Evolutionary conservation across 176 grass and related monocot genomes (phyloP), one percentile per base, ranked within the genome.

Genomic region (Triticum turgidum): DNA sequence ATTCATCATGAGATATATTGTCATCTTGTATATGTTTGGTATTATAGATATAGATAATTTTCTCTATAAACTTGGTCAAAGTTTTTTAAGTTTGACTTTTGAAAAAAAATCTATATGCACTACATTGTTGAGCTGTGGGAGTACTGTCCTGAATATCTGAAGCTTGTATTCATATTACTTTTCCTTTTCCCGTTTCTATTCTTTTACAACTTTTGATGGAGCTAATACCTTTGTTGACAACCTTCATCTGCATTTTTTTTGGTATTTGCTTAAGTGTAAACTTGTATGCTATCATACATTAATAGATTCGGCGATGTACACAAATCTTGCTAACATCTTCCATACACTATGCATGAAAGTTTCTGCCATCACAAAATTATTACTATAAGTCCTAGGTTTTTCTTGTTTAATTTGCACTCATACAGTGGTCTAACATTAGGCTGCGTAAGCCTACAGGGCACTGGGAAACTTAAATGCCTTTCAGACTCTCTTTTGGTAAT

Each of bases 381-480:
- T 58, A 18, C 42, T 73, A 41, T 7, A 42, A 44, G 5, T 30
- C 37, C 14, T 41, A 20, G 21, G 7, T 65, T 59, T 74, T 70
- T 69, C 10, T 71, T 69, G 21, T n/a, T 42, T 64, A 32, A 76
- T 61, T 69, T 85, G 18, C 35, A 76, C 41, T 41, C 33, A 38
- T 77, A 29, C 32, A 47, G 6, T 76, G 69, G 25, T 79, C 38
- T 75, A 37, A 66, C 74, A 37, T 86, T 75, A 80, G 12, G 77
- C 69, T 20, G 29, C 74, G 17, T 59, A 66, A 82, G 62, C 24
- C 65, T 88, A 27, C 3, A 20, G 15, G 14, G 29, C 51, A 37
- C 21, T 80, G 34, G 58, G 14, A 42, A 47, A 62, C 18, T 52
- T 74, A 5, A 86, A 42, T 65, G 13, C 30, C 35, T 15, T 42